A percentile compares a stretch with the other conserved stretches of the same genome.
These are phyloP conservation scores for Pichia sp. DNA, from an alignment of 1,139 yeast genomes.

Conservation along the genomic window DNA sequence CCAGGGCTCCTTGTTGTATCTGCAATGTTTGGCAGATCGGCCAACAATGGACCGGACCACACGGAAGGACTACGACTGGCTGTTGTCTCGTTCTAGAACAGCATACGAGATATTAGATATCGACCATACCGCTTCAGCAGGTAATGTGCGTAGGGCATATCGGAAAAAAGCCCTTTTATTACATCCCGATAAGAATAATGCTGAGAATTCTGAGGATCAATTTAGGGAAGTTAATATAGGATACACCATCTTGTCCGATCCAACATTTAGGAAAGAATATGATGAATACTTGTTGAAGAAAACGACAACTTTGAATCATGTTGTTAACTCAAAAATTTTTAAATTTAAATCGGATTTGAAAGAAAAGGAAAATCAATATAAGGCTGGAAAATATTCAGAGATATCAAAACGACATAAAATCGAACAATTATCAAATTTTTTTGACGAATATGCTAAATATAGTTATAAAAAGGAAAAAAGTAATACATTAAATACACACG, in stretches of 20 bases:
- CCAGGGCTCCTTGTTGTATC: neutral
- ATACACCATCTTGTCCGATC: constrained; percentile 37
- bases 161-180: constrained; percentile 26
- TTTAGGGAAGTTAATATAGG: constrained; percentile 38
- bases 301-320: neutral
- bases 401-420: constrained; percentile 12
- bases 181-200: constrained; percentile 46
- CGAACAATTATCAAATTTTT: constrained; percentile 3
- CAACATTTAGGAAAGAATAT: constrained; percentile 33
- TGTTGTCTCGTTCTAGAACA: constrained; percentile 15
- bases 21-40: too few relatives aligned
- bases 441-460: constrained; percentile 32
- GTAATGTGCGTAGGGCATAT: constrained; percentile 28
- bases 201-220: constrained; percentile 30
- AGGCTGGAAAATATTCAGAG: neutral
- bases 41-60: constrained; percentile 9
- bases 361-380: constrained; percentile 4
- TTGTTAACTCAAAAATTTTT: too few relatives aligned
- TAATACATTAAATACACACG: neutral
- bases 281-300: constrained; percentile 27
- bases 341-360: constrained; percentile 9
- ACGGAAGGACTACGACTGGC: constrained; percentile 24
- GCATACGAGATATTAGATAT: constrained; percentile 25
- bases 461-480: constrained; percentile 27
- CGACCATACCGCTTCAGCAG: constrained; percentile 22